Conservation (phyloP, 2,329 filamentous ascomycete genomes). For the Ceratocystis alfenasii region DNA sequence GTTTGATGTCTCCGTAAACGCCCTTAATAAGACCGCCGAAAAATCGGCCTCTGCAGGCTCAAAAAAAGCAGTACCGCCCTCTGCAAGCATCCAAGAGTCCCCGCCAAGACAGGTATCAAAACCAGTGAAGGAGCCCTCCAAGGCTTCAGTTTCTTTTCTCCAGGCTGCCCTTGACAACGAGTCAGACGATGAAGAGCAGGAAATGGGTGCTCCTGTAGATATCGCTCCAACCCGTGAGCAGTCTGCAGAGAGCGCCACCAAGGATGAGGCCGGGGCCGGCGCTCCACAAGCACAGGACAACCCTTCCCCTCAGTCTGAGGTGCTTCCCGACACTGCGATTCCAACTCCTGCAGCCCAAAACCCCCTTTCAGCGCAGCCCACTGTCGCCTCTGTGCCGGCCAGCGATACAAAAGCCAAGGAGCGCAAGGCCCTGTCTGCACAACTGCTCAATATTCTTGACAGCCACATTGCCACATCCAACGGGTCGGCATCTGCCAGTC, state of each 20-base stretch:
- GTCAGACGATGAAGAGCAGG: constrained; percentile 10
- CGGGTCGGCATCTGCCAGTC: constrained; percentile 22
- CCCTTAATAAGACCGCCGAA: background rate
- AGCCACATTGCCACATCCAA: constrained; percentile 14
- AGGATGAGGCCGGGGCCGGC: background rate
- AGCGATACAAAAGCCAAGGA: constrained; percentile 8
- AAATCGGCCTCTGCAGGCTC: background rate
- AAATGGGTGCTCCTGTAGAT: background rate
- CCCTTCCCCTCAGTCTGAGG: background rate
- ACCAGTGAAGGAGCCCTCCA: background rate
- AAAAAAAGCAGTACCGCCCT: background rate
- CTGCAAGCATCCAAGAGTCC: background rate
- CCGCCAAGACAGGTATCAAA: constrained; percentile 4
- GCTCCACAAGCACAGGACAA: background rate
- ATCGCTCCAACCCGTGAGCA: background rate
- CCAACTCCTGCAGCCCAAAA: background rate
- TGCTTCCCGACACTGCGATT: background rate
- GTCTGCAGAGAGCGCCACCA: background rate
- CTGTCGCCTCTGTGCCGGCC: background rate
- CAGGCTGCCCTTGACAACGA: constrained; percentile 18
- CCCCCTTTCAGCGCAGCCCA: background rate
- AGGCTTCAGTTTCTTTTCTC: constrained; percentile 1
- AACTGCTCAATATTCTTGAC: constrained; percentile 22
- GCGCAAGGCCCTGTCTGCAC: constrained; percentile 19
- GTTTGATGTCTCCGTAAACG: constrained; percentile 14